Conservation (phyloP, 106 monocot genomes). For the Apostasia shenzhenica region DNA sequence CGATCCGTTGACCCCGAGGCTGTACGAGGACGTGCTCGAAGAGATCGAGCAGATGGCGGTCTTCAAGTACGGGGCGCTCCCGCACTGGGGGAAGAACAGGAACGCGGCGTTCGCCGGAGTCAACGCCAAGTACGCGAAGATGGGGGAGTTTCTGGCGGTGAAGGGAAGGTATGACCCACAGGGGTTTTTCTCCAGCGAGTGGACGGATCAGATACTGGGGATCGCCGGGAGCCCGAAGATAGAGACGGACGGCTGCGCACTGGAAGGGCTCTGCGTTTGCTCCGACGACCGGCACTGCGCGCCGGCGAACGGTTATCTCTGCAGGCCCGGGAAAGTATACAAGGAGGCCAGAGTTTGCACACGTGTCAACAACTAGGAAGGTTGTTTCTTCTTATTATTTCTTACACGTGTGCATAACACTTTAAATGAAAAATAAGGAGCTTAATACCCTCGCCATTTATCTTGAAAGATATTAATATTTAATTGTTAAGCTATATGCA, state of each 20-base stretch:
- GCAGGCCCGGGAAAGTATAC: conserved; percentile 11
- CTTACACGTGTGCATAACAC: too few species aligned
- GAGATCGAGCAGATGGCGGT: conserved; percentile 85
- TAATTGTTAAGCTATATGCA: too few species aligned
- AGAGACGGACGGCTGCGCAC: conserved; percentile 44
- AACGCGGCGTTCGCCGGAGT: conserved; percentile 48
- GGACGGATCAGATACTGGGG: conserved; percentile 66
- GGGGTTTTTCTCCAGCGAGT: conserved; percentile 58
- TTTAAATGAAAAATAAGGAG: too few species aligned
- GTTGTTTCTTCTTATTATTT: too few species aligned
- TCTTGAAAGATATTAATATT: too few species aligned
- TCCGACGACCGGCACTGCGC: conserved; percentile 9
- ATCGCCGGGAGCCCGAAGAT: conserved; percentile 30
- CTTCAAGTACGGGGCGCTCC: conserved; percentile 61
- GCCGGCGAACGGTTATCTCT: conserved; percentile 13
- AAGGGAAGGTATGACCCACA: conserved; percentile 41
- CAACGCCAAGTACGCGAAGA: conserved; percentile 27
- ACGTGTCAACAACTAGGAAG: background rate
- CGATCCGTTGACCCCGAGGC: conserved; percentile 36
- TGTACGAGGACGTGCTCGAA: conserved; percentile 47
- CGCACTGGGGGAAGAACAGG: conserved; percentile 82
- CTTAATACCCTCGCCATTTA: too few species aligned
- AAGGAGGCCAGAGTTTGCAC: conserved; percentile 13
- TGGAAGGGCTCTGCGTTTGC: conserved; percentile 23
- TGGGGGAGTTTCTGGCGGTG: conserved; percentile 26